Evolutionary conservation across 192 early-diverging fungal species (phyloP).

Genomic region (Coemansia furcata): DNA sequence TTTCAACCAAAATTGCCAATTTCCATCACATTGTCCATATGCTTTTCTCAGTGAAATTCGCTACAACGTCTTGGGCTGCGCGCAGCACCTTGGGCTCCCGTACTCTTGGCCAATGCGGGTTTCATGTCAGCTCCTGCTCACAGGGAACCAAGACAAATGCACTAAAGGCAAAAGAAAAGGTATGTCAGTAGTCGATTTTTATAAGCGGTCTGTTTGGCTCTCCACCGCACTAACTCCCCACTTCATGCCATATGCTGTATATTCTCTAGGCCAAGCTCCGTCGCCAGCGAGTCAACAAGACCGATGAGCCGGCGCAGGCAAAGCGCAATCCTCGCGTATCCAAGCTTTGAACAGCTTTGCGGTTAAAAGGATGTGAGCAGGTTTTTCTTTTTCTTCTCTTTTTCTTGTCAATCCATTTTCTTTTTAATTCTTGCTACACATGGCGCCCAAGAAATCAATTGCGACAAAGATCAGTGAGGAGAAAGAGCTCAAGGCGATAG

Average conservation of each 20-base stretch:
- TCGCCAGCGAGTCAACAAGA: slow-evolving; percentile 45
- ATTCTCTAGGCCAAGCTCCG: slow-evolving; percentile 37
- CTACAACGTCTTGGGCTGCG: not conserved
- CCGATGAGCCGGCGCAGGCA: slow-evolving; percentile 41
- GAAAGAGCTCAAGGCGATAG: slow-evolving; percentile 80
- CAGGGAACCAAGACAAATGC: slow-evolving; percentile 17
- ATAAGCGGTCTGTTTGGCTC: not conserved
- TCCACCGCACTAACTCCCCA: not conserved
- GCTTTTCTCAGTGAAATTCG: slow-evolving; percentile 2
- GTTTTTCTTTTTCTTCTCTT: not conserved
- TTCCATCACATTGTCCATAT: not conserved
- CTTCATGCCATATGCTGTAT: not conserved
- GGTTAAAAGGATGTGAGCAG: not conserved
- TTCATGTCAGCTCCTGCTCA: not conserved
- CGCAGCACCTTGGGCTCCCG: not conserved
- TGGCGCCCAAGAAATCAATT: slow-evolving; percentile 30
- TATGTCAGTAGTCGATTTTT: not conserved
- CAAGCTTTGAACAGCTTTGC: slow-evolving; percentile 24
- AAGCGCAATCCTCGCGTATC: slow-evolving; percentile 38
- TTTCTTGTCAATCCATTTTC: not conserved
- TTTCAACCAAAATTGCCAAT: not conserved
- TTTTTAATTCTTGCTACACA: slow-evolving; percentile 6
- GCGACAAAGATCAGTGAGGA: slow-evolving; percentile 46
- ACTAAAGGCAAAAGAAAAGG: slow-evolving; percentile 43
- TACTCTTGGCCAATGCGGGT: not conserved